Conservation (phyloP, 106 monocot species). For the Allium sativum region DNA sequence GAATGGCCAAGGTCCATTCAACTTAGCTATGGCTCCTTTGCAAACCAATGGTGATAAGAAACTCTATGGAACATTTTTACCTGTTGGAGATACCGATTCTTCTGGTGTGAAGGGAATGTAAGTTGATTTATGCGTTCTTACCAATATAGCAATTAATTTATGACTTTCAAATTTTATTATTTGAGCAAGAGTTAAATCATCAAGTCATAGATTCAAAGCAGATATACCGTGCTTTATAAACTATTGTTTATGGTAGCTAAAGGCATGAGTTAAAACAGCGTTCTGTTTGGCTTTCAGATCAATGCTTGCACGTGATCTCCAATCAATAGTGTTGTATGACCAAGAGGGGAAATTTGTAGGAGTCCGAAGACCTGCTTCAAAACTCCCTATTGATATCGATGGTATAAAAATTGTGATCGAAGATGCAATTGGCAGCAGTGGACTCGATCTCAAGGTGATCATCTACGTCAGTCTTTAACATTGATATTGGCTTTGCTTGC, state of each 20-base stretch:
- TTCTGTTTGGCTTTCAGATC: slow-evolving; percentile 43
- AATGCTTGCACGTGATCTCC: slow-evolving; percentile 92
- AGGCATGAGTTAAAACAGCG: neutral
- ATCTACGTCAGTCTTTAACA: too few relatives aligned
- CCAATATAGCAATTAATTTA: neutral
- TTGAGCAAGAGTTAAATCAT: too few relatives aligned
- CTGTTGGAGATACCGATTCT: slow-evolving; percentile 54
- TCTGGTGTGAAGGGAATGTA: slow-evolving; percentile 89
- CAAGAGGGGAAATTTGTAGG: slow-evolving; percentile 88
- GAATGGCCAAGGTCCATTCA: slow-evolving; percentile 91
- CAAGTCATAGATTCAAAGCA: too few relatives aligned
- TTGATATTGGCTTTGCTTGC: too few relatives aligned
- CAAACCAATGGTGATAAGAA: slow-evolving; percentile 77
- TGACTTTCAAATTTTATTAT: too few relatives aligned
- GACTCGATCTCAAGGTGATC: slow-evolving; percentile 84
- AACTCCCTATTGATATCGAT: slow-evolving; percentile 83
- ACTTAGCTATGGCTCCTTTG: slow-evolving; percentile 80
- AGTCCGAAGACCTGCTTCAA: slow-evolving; percentile 79
- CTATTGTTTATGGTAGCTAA: neutral
- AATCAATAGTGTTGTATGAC: slow-evolving; percentile 84
- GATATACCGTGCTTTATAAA: too few relatives aligned
- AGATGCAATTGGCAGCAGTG: slow-evolving; percentile 95
- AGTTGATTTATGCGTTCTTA: slow-evolving; percentile 1
- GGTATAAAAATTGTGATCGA: slow-evolving; percentile 77
- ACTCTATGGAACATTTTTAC: slow-evolving; percentile 81